A percentile compares a stretch with the other conserved stretches of the same genome.
Evolutionary conservation across 2,329 filamentous ascomycete genomes (phyloP).

Genomic region (Scytalidium lignicola): DNA sequence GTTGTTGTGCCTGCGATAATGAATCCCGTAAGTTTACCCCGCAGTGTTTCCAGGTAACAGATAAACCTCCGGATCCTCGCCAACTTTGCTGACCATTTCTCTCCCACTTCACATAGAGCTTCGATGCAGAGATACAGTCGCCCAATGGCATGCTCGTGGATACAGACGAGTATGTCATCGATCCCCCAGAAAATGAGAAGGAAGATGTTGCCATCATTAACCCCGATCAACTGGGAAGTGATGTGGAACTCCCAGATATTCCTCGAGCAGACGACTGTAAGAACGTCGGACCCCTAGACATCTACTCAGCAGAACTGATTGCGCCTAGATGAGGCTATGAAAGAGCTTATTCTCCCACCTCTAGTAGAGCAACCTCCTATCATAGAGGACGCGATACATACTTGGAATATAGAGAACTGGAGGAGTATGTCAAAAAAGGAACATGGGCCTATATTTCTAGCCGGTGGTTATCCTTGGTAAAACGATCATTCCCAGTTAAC

Average conservation of each 20-base stretch:
- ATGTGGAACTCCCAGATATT: slow-evolving; percentile 17
- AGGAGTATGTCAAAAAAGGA: slow-evolving; percentile 69
- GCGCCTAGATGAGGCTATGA: slow-evolving; percentile 73
- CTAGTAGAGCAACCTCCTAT: slow-evolving; percentile 72
- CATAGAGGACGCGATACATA: slow-evolving; percentile 68
- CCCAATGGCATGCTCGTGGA: slow-evolving; percentile 29
- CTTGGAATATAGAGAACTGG: slow-evolving; percentile 89
- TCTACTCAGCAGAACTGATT: background rate
- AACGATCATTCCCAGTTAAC: slow-evolving; percentile 23
- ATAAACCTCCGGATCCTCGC: background rate
- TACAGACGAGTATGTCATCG: slow-evolving; percentile 24
- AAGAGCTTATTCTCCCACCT: slow-evolving; percentile 69
- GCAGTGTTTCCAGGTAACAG: background rate
- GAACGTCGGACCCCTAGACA: slow-evolving; percentile 6
- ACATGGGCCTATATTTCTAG: slow-evolving; percentile 83
- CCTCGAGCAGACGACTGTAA: slow-evolving; percentile 33
- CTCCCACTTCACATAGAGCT: slow-evolving; percentile 14
- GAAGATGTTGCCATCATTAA: slow-evolving; percentile 35
- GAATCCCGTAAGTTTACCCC: slow-evolving; percentile 18
- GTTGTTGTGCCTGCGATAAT: slow-evolving; percentile 11
- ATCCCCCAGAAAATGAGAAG: slow-evolving; percentile 28
- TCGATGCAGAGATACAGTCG: slow-evolving; percentile 22
- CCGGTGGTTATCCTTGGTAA: slow-evolving; percentile 82
- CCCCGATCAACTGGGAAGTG: slow-evolving; percentile 27
- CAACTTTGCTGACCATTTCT: slow-evolving; percentile 9